Conservation (phyloP, 78 protist genomes). For the Dictyostelium capitatum region DNA sequence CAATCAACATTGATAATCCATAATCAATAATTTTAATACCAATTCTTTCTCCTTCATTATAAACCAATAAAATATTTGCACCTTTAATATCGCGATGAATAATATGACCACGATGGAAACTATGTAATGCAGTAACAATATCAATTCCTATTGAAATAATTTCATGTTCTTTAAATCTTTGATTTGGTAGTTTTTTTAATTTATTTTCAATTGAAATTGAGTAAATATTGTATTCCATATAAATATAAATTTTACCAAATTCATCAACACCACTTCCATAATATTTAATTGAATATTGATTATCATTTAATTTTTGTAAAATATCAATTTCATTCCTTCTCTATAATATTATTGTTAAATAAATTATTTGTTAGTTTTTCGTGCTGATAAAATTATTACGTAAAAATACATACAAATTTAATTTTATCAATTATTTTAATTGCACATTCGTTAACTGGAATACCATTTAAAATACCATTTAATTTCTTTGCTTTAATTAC, state of each 20-base stretch:
- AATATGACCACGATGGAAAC: conserved; percentile 84
- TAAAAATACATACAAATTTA: too few relatives aligned
- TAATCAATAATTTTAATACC: conserved; percentile 86
- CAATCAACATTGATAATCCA: conserved; percentile 46
- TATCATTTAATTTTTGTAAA: background rate
- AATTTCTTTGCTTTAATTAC: too few relatives aligned
- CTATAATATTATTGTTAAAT: background rate
- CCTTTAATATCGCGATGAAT: conserved; percentile 94
- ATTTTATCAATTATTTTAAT: too few relatives aligned
- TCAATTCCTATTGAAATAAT: background rate
- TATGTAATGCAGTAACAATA: conserved; percentile 46
- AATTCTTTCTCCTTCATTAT: too few relatives aligned
- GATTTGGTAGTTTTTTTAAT: background rate
- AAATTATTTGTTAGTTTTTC: too few relatives aligned
- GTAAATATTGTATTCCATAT: background rate
- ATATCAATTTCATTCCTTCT: background rate
- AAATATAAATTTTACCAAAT: background rate
- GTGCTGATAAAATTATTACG: too few relatives aligned
- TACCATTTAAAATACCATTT: too few relatives aligned
- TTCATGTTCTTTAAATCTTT: background rate
- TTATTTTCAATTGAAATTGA: background rate
- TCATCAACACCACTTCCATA: background rate
- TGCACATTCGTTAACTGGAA: too few relatives aligned
- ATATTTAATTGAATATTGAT: background rate
- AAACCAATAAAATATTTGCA: conserved; percentile 79